Percentiles rank a stretch among this genome's conserved stretches.
Evolutionary conservation across 2,329 filamentous ascomycete species (phyloP).

Genomic region (Laburnicola sp.): DNA sequence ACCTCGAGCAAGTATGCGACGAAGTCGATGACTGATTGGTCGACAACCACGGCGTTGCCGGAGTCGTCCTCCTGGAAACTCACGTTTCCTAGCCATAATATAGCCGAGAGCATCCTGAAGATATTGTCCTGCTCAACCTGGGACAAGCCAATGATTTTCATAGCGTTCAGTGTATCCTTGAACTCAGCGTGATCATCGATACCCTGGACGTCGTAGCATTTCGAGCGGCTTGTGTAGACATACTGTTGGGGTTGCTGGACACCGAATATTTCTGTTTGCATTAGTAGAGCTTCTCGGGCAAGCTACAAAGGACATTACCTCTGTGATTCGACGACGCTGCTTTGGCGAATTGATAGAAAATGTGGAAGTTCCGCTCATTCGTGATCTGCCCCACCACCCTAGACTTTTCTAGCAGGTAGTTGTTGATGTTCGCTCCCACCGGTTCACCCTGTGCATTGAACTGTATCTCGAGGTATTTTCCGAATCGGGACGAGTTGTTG

Average conservation of each 20-base stretch:
- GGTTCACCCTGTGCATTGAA: slow-evolving; percentile 92
- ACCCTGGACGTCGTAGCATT: slow-evolving; percentile 90
- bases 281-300: slow-evolving; percentile 17
- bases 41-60: slow-evolving; percentile 82
- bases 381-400: slow-evolving; percentile 92
- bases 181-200: slow-evolving; percentile 92
- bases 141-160: slow-evolving; percentile 88
- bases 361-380: slow-evolving; percentile 98
- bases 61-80: slow-evolving; percentile 86
- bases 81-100: slow-evolving; percentile 94
- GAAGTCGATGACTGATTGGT: slow-evolving; percentile 92
- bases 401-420: slow-evolving; percentile 94
- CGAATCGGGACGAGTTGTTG: slow-evolving; percentile 98
- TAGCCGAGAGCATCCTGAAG: slow-evolving; percentile 88
- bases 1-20: slow-evolving; percentile 92
- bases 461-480: slow-evolving; percentile 96
- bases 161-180: slow-evolving; percentile 86
- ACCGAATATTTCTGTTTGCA: slow-evolving; percentile 69
- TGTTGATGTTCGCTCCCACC: slow-evolving; percentile 95
- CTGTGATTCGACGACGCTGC: slow-evolving; percentile 85
- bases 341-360: slow-evolving; percentile 99
- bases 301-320: slow-evolving; percentile 44
- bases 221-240: slow-evolving; percentile 88
- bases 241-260: slow-evolving; percentile 92
- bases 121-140: slow-evolving; percentile 93